Base-by-base conservation (phyloP, 306 rosid genomes). In the Begonia peltatifolia region DNA sequence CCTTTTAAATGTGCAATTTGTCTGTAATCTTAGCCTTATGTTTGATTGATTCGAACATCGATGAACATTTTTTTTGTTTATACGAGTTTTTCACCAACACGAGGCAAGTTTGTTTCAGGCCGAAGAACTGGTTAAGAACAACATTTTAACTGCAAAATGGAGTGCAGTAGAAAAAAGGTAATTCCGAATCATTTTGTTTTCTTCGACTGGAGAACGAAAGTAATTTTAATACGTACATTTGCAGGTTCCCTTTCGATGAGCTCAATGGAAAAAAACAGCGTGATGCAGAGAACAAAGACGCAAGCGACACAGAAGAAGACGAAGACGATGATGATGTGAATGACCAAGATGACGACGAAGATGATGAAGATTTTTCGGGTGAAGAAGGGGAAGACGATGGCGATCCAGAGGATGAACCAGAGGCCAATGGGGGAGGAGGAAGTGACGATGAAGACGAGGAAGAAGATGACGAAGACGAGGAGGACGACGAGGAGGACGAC, bases 241-340 rank as follows among this genome's bases (percentile, higher is more conserved):
- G 53, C 22, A 87, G 94, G 66, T 84, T 87, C 79, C 86, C 84
- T 54, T 60, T 81, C 0, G 80, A 77, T 41, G 72, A 84, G 61
- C 74, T 77, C 36, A 53, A 35, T 60, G 61, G 50, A 50, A 52
- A 53, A 60, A 65, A 67, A 43, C 50, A 52, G 10, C 61, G 63
- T 8, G 73, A 50, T 44, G 67, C 46, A 41, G 86, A 87, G 59
- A 81, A 81, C 77, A 77, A 76, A 65, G 96, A 87, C 65, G 67
- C 65, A 10, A 84, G 96, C 47, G 96, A 87, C 12, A 76, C 92
- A 20, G 90, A 87, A 69, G 87, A 84, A 42, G 94, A 87, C 0
- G 72, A 71, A n/a, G 68, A 67, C 9, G 88, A 87, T 5, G 79
- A 63, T 0, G 79, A 72, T 0, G 70, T 56, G 48, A 56, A 69